These are phyloP conservation scores for Mucor saturninus DNA, from an alignment of 371 early-diverging fungal species.

Conservation along the genomic window DNA sequence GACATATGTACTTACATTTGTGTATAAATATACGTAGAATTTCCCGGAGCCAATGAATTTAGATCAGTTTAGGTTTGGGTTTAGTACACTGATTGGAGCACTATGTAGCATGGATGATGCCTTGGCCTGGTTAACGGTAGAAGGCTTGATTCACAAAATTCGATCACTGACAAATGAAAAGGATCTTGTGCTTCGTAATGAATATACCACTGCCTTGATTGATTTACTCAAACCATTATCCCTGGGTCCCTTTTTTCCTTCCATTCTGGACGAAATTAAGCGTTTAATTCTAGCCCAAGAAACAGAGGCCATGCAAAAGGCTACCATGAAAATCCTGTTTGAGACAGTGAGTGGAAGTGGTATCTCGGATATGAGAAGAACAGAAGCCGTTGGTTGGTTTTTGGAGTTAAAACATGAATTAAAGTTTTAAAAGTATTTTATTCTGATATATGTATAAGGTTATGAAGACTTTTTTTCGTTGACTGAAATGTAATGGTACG, in stretches of 20 bases:
- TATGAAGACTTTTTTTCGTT: conserved; percentile 32
- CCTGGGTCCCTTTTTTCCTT: conserved; percentile 51
- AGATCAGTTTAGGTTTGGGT: conserved; percentile 64
- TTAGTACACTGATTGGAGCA: conserved; percentile 60
- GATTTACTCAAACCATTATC: conserved; percentile 55
- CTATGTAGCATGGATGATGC: conserved; percentile 66
- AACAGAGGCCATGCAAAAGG: conserved; percentile 29
- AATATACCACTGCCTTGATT: conserved; percentile 42
- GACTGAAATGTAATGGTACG: conserved; percentile 61
- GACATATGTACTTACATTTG: background rate
- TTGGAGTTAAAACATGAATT: conserved; percentile 42
- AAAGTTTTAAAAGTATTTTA: conserved; percentile 8
- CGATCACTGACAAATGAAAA: conserved; percentile 19
- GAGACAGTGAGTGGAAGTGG: conserved; percentile 55
- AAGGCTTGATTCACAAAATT: conserved; percentile 52
- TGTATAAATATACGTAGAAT: conserved; percentile 29
- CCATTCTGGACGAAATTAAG: conserved; percentile 32
- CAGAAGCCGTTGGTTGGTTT: conserved; percentile 57
- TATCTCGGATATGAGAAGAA: conserved; percentile 55
- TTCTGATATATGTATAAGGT: background rate
- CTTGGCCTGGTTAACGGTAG: conserved; percentile 62
- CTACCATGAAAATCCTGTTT: conserved; percentile 48
- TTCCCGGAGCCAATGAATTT: conserved; percentile 63
- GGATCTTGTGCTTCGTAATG: conserved; percentile 30
- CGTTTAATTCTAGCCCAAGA: conserved; percentile 28